Evolutionary conservation across 106 monocot species (phyloP), one percentile per base, ranked within the genome.

Genomic region (Allium cepa): DNA sequence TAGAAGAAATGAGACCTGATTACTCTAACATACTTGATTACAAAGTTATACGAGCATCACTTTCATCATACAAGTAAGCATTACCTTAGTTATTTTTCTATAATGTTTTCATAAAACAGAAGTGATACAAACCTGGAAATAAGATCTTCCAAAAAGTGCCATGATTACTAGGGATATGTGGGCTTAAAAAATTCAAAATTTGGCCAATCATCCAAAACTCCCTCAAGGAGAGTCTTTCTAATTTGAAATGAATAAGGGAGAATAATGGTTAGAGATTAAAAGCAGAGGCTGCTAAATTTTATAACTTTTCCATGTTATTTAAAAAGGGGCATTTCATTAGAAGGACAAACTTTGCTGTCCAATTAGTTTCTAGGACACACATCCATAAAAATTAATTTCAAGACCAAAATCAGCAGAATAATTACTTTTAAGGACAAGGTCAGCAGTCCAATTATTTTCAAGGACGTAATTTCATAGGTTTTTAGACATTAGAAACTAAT

Each of bases 1-100:
- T 74, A 79, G 72, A 90, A 94, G 18, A 94, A 78, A 63, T 94
- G 86, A 27, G 90, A 84, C 82, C 74, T 84, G 87, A 90, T 90
- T 62, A 90, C 82, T 63, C 75, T 87, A 57, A 90, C 94, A 75
- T 82, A 94, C 80, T 89, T 90, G 75, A 0, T 46, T 4, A 47
- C 7, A 16, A 59, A 18, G 18, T 16, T 9, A 15, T 26, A 18
- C 3, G n/a, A 0, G 36, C 62, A 62, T 3, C 28, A 36, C 5
- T 36, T 36, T 36, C 36, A 36, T 36, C 75, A 78, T 78, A 67
- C 78, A 82, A 71, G 36, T 36, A 36, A 36, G 36, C 36, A 36
- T 36, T 36, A 36, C 22, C 36, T 36, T 36, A 5, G 36, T 36
- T 36, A 36, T 36, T 36, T 36, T 36, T 36, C 36, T 36, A 36